Percentiles rank a stretch among this genome's conserved stretches.
phyloP scores from a whole-genome alignment of 169 alveolate species.

The Plasmodium gonderi region DNA sequence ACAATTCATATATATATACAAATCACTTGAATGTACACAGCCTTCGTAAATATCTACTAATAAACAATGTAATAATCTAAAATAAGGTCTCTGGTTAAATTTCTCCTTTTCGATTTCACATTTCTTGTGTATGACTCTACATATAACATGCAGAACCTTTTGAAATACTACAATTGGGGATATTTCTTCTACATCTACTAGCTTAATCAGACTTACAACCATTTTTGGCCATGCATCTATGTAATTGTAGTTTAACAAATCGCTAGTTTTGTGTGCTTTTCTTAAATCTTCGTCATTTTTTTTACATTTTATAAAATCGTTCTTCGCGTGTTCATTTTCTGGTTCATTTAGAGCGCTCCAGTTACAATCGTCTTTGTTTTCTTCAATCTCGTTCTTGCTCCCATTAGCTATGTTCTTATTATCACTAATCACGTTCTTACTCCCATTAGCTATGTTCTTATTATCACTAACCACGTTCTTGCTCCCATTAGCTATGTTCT shows the following conservation, averaged over 20 bases:
- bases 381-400: background rate
- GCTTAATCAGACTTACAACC: constrained; percentile 49
- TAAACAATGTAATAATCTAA: constrained; percentile 64
- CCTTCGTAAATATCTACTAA: constrained; percentile 54
- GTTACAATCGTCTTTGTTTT: background rate
- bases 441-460: no score
- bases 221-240: constrained; percentile 66
- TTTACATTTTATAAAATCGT: background rate
- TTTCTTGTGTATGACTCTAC: constrained; percentile 63
- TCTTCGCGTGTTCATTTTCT: background rate
- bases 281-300: constrained; percentile 4
- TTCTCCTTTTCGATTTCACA: constrained; percentile 26
- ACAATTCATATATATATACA: constrained; percentile 37
- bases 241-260: constrained; percentile 55
- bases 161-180: constrained; percentile 66
- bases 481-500: no score
- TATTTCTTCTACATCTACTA: constrained; percentile 53
- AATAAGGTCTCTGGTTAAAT: constrained; percentile 75
- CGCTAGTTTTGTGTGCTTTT: constrained; percentile 26
- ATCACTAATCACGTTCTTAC: no score
- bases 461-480: no score
- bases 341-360: background rate
- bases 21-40: constrained; percentile 22
- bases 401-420: no score
- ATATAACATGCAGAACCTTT: constrained; percentile 56